Evolutionary conservation across 306 rosid species (phyloP), one percentile per base, ranked within the genome.

Genomic region (Glycine latifolia): DNA sequence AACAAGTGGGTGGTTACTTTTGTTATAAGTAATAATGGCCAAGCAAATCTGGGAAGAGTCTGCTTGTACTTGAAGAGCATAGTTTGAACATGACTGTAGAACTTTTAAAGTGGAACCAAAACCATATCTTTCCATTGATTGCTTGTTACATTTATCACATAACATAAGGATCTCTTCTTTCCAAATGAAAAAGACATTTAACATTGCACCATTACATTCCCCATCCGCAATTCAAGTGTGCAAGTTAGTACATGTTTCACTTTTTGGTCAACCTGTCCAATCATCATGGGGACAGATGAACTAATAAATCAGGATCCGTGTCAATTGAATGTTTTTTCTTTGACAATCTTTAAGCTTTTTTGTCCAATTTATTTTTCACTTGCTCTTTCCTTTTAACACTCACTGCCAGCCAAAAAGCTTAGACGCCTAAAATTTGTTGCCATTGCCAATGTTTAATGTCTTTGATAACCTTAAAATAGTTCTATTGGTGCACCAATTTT

Each of bases 181-280:
- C 35, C 74, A 41, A 46, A 67, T 58, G 87, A 85, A 43, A 77
- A 55, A 49, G 88, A 85, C 82, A 10, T 54, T 8, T 49, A 59
- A 72, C 56, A 77, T 74, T 74, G 69, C 85, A 50, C 81, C 86
- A 78, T 44, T 55, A 49, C 67, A 43, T 37, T 72, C 79, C 15
- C 39, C 10, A 8, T 44, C 56, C 46, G 81, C 76, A 60, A 59
- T 77, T 85, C 79, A 81, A 75, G 78, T 17, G 73, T 78, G 78
- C 75, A 68, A 65, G 75, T 44, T 76, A 58, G 63, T 72, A 78
- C 79, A 78, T 70, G 58, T 75, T 52, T 68, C 54, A 26, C 75
- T 46, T 75, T 79, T 74, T 59, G 63, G 77, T 87, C 87, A 87
- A 80, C 79, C 78, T 74, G 82, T 84, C 88, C 86, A 8, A 73